phyloP scores from a whole-genome alignment of 108 stramenopile genomes.

The Cyclostephanos tholiformis region DNA sequence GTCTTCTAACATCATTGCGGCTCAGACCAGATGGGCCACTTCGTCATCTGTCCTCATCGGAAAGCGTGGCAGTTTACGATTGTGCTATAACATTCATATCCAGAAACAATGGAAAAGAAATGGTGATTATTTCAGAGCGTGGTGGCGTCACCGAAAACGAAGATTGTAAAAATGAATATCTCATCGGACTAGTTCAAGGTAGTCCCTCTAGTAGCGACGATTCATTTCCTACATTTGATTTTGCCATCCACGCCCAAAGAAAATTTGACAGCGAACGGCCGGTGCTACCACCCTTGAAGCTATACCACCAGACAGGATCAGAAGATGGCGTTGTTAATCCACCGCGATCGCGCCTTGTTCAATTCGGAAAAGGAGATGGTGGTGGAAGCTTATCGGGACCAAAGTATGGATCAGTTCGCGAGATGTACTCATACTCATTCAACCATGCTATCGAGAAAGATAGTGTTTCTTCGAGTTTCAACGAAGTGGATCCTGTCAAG shows the following conservation, averaged over 20 bases:
- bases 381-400: slow-evolving; percentile 10
- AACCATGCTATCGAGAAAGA: neutral
- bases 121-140: slow-evolving; percentile 69
- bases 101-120: slow-evolving; percentile 38
- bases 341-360: slow-evolving; percentile 56
- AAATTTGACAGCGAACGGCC: slow-evolving; percentile 31
- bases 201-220: slow-evolving; percentile 10
- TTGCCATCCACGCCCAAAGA: slow-evolving; percentile 56
- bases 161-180: slow-evolving; percentile 24
- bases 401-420: slow-evolving; percentile 69
- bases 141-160: slow-evolving; percentile 33
- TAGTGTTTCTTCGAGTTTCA: neutral
- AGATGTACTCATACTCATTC: slow-evolving; percentile 67
- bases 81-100: slow-evolving; percentile 74
- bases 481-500: neutral
- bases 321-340: slow-evolving; percentile 53
- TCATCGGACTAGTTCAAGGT: slow-evolving; percentile 26
- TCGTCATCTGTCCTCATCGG: slow-evolving; percentile 58
- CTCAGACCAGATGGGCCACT: slow-evolving; percentile 67
- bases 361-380: slow-evolving; percentile 60
- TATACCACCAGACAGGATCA: slow-evolving; percentile 2
- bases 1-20: slow-evolving; percentile 54
- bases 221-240: slow-evolving; percentile 38
- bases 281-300: slow-evolving; percentile 39
- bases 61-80: slow-evolving; percentile 71